These are phyloP conservation scores for Lactarius sanguifluus DNA, from an alignment of 768 basidiomycete genomes.

Conservation along the genomic window DNA sequence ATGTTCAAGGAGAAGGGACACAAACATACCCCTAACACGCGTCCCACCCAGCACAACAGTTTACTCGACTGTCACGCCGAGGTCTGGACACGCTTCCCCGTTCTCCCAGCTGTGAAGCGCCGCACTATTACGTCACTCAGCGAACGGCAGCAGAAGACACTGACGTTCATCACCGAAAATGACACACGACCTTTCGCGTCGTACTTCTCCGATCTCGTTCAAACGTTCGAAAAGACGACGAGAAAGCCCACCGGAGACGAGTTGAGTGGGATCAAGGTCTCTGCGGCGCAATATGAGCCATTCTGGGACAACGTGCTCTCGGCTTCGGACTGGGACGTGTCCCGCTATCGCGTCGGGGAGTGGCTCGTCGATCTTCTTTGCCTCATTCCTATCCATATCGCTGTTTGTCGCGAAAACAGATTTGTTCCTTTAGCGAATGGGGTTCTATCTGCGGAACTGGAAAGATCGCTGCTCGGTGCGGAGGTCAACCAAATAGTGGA, in stretches of 20 bases:
- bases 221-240: constrained; percentile 47
- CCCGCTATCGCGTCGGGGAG: constrained; percentile 50
- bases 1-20: constrained; percentile 48
- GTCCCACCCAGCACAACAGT: constrained; percentile 42
- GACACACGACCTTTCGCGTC: constrained; percentile 39
- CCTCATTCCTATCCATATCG: constrained; percentile 64
- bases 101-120: constrained; percentile 20
- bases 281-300: constrained; percentile 34
- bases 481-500: constrained; percentile 58
- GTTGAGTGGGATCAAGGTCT: constrained; percentile 42
- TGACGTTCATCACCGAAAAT: constrained; percentile 47
- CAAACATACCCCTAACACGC: constrained; percentile 24
- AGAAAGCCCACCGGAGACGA: constrained; percentile 52
- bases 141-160: constrained; percentile 36
- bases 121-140: constrained; percentile 22
- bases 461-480: constrained; percentile 56
- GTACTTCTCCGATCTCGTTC: constrained; percentile 48
- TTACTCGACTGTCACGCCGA: constrained; percentile 21
- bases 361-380: constrained; percentile 64
- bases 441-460: constrained; percentile 48
- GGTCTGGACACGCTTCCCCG: constrained; percentile 21
- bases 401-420: constrained; percentile 56
- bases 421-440: constrained; percentile 64
- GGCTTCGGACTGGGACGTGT: constrained; percentile 32
- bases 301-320: constrained; percentile 30